Conservation (phyloP, 306 rosid species). For the Inga laurina region DNA sequence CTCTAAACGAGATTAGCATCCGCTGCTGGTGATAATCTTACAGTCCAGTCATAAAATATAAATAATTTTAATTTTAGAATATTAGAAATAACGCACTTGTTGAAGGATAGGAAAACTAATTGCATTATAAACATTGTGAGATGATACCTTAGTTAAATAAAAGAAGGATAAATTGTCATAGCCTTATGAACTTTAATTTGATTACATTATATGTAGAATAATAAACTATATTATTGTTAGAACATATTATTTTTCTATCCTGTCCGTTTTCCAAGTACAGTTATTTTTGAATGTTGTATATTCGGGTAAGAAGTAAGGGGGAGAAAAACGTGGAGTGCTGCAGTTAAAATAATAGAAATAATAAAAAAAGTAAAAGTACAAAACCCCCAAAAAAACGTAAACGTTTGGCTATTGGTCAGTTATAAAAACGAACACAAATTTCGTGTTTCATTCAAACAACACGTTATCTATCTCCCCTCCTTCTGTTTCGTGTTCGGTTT, state of each 20-base stretch:
- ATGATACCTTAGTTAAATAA: too few species aligned
- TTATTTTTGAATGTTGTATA: too few species aligned
- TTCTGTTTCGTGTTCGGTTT: conserved; percentile 19
- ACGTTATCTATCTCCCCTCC: neutral
- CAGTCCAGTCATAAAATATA: too few species aligned
- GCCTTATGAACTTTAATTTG: neutral
- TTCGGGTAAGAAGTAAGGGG: neutral
- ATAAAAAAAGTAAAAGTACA: neutral
- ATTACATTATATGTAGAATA: neutral
- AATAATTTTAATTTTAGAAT: too few species aligned
- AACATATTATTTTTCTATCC: neutral
- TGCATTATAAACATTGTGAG: too few species aligned
- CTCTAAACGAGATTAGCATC: too few species aligned
- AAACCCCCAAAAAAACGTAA: neutral
- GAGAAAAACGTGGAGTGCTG: neutral
- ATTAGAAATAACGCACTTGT: too few species aligned
- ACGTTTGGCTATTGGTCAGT: neutral
- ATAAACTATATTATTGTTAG: neutral
- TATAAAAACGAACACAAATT: neutral
- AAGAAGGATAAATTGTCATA: neutral
- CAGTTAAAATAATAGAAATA: neutral
- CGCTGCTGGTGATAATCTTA: neutral
- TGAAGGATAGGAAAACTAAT: too few species aligned
- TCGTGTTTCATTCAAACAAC: neutral
- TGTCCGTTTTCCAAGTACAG: too few species aligned